Base-by-base conservation (phyloP, 139 green algal genomes). In the Ettlia oleoabundans region DNA sequence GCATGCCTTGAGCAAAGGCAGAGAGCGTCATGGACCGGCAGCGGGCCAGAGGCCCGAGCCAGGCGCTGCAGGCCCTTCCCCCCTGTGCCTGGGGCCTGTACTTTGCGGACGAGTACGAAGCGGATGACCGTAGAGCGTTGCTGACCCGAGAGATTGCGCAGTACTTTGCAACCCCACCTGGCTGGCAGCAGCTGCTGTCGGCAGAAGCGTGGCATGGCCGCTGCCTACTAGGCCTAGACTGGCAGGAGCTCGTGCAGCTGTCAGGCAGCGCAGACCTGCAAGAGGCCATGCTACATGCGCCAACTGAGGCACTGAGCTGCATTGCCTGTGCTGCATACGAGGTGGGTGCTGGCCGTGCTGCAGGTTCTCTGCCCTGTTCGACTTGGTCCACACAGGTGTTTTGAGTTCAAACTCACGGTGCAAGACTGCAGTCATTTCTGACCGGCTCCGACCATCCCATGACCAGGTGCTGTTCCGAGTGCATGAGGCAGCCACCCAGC, bases 301-400 rank as follows among this genome's bases (percentile, higher is more conserved):
- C 92, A 4, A 41, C 80, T 10, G 92, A 93, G 66, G 92, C 72
- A 4, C 67, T 96, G 24, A 63, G 62, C 3, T 96, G 92, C 69
- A 47, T 96, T 0, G 62, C 61, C 0, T 87, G 86, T 24, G 92
- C 92, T 8, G 84, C 76, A 1, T 86, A 92, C 40, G 85, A 94
- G 86, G 92, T 90, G 58, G 26, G 37, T 58, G 37, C 32, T 77
- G 83, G 41, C 30, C 18, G 22, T 28, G 7, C 22, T 40, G 69
- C 33, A 2, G 32, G n/a, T 42, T 3, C 47, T 32, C 24, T 10
- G 1, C 28, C 30, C 1, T 1, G n/a, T n/a, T n/a, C n/a, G n/a
- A n/a, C n/a, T n/a, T n/a, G n/a, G n/a, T n/a, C n/a, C n/a, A n/a
- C n/a, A n/a, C n/a, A n/a, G n/a, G n/a, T n/a, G n/a, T n/a, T n/a